Conservation (phyloP, 352 stramenopile species). For the Peronospora belbahrii region DNA sequence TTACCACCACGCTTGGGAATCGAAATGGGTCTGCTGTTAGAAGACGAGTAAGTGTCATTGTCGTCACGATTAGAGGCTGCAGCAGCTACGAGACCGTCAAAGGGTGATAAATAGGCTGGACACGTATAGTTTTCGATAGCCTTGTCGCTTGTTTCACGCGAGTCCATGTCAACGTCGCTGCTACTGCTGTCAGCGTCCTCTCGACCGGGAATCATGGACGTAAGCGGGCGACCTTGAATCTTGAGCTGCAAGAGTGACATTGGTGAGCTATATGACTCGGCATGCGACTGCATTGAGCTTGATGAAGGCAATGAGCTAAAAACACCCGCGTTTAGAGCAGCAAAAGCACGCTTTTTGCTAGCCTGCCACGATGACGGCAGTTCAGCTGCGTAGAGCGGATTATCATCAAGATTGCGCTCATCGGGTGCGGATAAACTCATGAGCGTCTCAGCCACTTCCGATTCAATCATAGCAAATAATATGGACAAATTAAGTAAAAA, state of each 20-base stretch:
- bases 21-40: slow-evolving; percentile 47
- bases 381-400: slow-evolving; percentile 49
- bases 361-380: slow-evolving; percentile 42
- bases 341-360: slow-evolving; percentile 47
- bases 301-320: slow-evolving; percentile 45
- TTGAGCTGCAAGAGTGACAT: slow-evolving; percentile 43
- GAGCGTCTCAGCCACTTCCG: slow-evolving; percentile 66
- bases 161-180: slow-evolving; percentile 51
- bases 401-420: slow-evolving; percentile 51
- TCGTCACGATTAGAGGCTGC: slow-evolving; percentile 43
- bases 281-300: slow-evolving; percentile 34
- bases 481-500: neutral
- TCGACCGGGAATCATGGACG: slow-evolving; percentile 55
- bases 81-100: slow-evolving; percentile 62
- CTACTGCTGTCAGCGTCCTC: slow-evolving; percentile 35
- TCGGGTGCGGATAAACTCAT: slow-evolving; percentile 75
- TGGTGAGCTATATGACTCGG: slow-evolving; percentile 14
- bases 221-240: slow-evolving; percentile 58
- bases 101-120: slow-evolving; percentile 44
- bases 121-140: slow-evolving; percentile 30
- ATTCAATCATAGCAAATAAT: slow-evolving; percentile 45
- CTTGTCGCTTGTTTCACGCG: slow-evolving; percentile 40
- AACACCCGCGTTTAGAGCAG: slow-evolving; percentile 29
- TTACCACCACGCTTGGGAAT: slow-evolving; percentile 40
- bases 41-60: slow-evolving; percentile 33